Conservation (phyloP, 768 basidiomycete species). For the Boletus reticulatus region DNA sequence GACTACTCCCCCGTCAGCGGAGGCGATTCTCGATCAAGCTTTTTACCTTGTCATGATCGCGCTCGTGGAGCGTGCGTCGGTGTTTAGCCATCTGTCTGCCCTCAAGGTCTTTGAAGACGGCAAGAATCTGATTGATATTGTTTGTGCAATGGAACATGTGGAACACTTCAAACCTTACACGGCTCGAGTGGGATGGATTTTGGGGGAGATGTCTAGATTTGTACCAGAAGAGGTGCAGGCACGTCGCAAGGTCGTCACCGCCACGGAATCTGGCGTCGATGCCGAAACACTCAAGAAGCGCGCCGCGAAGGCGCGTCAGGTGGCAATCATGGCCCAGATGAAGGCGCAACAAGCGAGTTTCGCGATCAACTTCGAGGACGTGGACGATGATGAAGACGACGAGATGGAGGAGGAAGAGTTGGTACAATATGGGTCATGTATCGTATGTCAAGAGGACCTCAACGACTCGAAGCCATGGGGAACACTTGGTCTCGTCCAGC, state of each 20-base stretch:
- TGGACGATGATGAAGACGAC: slow-evolving; percentile 63
- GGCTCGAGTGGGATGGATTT: slow-evolving; percentile 72
- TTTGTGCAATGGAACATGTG: slow-evolving; percentile 77
- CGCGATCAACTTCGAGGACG: slow-evolving; percentile 74
- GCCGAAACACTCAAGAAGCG: slow-evolving; percentile 72
- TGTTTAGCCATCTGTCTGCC: slow-evolving; percentile 60
- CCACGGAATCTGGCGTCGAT: slow-evolving; percentile 38
- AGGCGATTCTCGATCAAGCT: slow-evolving; percentile 87
- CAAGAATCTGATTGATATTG: slow-evolving; percentile 63
- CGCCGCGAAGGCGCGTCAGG: slow-evolving; percentile 88
- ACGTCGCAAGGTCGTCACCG: slow-evolving; percentile 44
- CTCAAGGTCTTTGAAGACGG: slow-evolving; percentile 54
- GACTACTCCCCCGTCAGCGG: slow-evolving; percentile 69
- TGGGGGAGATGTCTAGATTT: slow-evolving; percentile 55
- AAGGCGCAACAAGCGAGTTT: slow-evolving; percentile 89
- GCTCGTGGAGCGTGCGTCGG: slow-evolving; percentile 62
- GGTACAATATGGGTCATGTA: slow-evolving; percentile 85
- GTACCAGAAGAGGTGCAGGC: slow-evolving; percentile 56
- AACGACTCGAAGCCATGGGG: slow-evolving; percentile 75
- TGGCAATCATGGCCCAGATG: slow-evolving; percentile 94
- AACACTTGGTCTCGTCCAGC: slow-evolving; percentile 81
- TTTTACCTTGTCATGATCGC: slow-evolving; percentile 86
- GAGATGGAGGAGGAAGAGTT: slow-evolving; percentile 46
- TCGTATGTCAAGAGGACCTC: slow-evolving; percentile 96
- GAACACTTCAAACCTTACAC: slow-evolving; percentile 73